These are phyloP conservation scores for Suhomyces bribrorum DNA, from an alignment of 1,139 yeast genomes.

Conservation along the genomic window DNA sequence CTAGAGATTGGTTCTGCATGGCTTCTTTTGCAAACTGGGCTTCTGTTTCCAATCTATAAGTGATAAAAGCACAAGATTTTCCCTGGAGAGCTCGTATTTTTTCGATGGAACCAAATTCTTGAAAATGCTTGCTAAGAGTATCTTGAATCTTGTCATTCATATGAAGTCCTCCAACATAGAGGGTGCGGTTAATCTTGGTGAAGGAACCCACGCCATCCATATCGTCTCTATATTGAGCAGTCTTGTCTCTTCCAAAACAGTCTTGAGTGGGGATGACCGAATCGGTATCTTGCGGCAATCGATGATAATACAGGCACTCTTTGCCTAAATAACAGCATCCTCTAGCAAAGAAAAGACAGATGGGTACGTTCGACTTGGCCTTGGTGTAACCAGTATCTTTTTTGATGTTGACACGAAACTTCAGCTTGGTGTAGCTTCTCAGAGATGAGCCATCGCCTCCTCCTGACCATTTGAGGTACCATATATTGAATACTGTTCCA, in stretches of 20 bases:
- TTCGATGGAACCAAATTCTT: constrained; percentile 79
- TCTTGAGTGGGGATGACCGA: constrained; percentile 64
- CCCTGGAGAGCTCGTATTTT: constrained; percentile 60
- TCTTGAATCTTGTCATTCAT: constrained; percentile 31
- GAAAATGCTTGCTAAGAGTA: constrained; percentile 50
- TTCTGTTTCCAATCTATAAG: constrained; percentile 62
- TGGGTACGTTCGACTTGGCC: constrained; percentile 52
- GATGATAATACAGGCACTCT: constrained; percentile 73
- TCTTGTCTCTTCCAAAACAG: constrained; percentile 91
- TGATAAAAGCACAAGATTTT: constrained; percentile 79
- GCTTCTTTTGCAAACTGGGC: constrained; percentile 97
- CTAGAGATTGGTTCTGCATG: constrained; percentile 76
- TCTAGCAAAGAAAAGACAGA: constrained; percentile 84
- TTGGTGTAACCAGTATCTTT: constrained; percentile 75
- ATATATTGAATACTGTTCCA: constrained; percentile 78
- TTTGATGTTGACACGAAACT: constrained; percentile 57
- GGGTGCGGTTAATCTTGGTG: constrained; percentile 63
- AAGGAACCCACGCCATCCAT: constrained; percentile 96
- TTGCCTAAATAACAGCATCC: constrained; percentile 84
- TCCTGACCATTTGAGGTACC: constrained; percentile 89
- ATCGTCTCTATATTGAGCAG: constrained; percentile 81
- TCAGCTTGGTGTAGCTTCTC: constrained; percentile 32
- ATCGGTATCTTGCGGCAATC: constrained; percentile 62
- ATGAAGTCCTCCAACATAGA: constrained; percentile 73
- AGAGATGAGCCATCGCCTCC: constrained; percentile 53